Evolutionary conservation across 768 basidiomycete species (phyloP), one percentile per base, ranked within the genome.

Genomic region (Cyclocybe aegerita): DNA sequence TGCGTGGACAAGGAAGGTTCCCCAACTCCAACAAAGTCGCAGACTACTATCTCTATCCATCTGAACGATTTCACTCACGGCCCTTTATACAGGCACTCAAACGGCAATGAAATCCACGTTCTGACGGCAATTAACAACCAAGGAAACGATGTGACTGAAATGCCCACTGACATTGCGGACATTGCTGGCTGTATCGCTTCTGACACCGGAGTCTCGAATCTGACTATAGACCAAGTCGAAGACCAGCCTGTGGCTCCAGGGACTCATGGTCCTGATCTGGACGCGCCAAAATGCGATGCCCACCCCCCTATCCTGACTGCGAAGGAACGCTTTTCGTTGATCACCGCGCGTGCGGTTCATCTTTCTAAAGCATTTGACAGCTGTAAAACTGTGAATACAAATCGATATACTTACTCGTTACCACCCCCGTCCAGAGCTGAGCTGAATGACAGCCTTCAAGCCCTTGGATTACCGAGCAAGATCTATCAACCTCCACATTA

Each of bases 401-500:
- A 78, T 49, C 58, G 64, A 31, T 82, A 80, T 59, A 59, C 67
- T 32, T 90, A 86, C 52, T 64, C 65, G 1, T 49, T 53, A n/a
- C 48, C 62, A 8, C 81, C 87, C 0, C 89, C 88, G 2, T 68
- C 79, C 5, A 41, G 70, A 4, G 69, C 74, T 3, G 70, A 80
- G 9, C 67, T 89, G 0, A 48, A 77, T 5, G 62, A 63, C 6
- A 76, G 72, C 40, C 49, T 85, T 10, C 73, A 76, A 31, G 59
- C 64, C 0, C 67, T 79, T 55, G 76, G 74, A 15, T 64, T 90
- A 6, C 78, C 83, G 4, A 69, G 62, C 40, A 83, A 81, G 56
- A 64, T 88, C 16, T 95, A 97, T 66, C 81, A 77, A 39, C 71
- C 79, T n/a, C 90, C 95, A 0, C 86, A 80, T 66, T 99, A 92